phyloP scores from a whole-genome alignment of 345 rosid genomes.

The Anacardium occidentale region DNA sequence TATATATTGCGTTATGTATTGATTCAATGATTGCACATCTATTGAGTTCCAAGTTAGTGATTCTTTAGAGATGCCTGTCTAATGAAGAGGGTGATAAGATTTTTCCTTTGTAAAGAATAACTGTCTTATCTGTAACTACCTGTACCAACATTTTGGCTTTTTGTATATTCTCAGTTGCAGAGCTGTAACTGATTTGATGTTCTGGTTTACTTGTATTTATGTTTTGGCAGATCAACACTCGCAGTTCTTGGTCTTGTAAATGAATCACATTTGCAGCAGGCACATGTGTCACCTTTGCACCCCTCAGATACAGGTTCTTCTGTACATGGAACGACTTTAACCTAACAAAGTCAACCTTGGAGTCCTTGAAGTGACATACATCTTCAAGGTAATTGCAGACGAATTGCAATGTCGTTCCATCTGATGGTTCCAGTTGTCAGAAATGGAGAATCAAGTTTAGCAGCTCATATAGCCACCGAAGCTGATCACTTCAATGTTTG shows the following conservation, averaged over 20 bases:
- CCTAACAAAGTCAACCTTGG: constrained; percentile 30
- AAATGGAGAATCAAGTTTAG: background rate
- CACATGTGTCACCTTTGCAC: constrained; percentile 45
- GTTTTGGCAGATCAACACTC: constrained; percentile 60
- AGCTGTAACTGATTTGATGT: background rate
- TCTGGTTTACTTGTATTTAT: constrained; percentile 10
- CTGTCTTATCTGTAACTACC: background rate
- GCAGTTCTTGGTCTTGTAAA: constrained; percentile 69
- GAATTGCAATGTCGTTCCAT: background rate
- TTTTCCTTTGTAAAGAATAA: background rate
- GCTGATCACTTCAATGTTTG: background rate
- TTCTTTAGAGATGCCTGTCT: background rate
- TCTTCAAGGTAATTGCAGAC: background rate
- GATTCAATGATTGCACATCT: background rate
- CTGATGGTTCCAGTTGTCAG: background rate
- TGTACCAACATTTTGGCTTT: background rate
- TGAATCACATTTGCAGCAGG: constrained; percentile 44
- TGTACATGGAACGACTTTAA: constrained; percentile 49
- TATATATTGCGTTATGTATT: background rate
- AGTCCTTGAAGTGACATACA: background rate
- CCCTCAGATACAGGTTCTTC: constrained; percentile 60
- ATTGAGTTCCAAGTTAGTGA: background rate
- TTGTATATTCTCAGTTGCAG: background rate
- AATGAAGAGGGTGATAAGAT: background rate
- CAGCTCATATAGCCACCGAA: background rate